phyloP scores from a whole-genome alignment of 768 basidiomycete species.

The Lenzites betulinus region DNA sequence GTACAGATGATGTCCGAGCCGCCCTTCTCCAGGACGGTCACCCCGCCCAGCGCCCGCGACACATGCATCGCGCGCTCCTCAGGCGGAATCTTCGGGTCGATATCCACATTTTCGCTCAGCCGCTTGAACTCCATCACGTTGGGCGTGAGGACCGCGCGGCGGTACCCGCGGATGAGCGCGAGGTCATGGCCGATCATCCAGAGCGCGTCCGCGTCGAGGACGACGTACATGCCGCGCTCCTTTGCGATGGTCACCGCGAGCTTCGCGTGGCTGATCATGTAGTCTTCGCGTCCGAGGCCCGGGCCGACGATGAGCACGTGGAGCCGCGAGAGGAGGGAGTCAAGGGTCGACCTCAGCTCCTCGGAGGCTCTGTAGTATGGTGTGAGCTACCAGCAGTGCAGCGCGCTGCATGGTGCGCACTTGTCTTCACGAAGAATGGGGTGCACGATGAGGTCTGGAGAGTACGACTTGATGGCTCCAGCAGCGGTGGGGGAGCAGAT shows the following conservation, averaged over 20 bases:
- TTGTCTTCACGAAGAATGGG: constrained; percentile 76
- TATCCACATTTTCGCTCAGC: constrained; percentile 67
- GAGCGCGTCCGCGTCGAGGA: constrained; percentile 93
- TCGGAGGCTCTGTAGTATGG: constrained; percentile 45
- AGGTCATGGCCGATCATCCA: constrained; percentile 79
- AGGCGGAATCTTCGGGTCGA: constrained; percentile 53
- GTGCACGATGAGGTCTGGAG: constrained; percentile 96
- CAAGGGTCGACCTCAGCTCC: constrained; percentile 51
- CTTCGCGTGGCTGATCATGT: constrained; percentile 86
- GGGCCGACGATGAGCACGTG: constrained; percentile 95
- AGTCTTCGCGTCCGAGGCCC: constrained; percentile 86
- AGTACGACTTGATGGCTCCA: constrained; percentile 93
- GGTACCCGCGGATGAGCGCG: constrained; percentile 77
- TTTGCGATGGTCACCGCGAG: constrained; percentile 75
- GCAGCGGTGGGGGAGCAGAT: constrained; percentile 95
- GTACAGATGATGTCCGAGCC: constrained; percentile 78
- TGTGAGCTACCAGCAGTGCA: not conserved
- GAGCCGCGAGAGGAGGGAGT: constrained; percentile 77
- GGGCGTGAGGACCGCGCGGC: constrained; percentile 87
- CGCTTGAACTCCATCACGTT: constrained; percentile 93
- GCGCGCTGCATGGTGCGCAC: constrained; percentile 42
- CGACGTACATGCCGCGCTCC: constrained; percentile 79
- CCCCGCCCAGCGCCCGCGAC: constrained; percentile 77
- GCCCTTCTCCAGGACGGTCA: constrained; percentile 92
- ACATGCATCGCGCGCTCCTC: constrained; percentile 67